Evolutionary conservation across 495 filamentous ascomycete genomes (phyloP).

Genomic region (Penicillium taxi): DNA sequence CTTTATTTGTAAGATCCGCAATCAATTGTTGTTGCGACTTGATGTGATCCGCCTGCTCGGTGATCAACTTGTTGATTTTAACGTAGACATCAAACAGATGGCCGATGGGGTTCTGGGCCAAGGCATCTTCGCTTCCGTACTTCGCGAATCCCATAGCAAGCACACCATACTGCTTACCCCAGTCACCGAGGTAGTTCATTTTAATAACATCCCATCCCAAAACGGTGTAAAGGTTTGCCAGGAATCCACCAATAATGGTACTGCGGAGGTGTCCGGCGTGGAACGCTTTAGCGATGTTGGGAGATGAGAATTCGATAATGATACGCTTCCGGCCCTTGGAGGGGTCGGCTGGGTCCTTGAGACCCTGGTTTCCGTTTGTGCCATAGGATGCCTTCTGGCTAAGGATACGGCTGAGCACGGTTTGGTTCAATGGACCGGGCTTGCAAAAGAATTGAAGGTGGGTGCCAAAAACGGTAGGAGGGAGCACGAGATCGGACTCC

Average conservation of each 20-base stretch:
- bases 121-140: slow-evolving; percentile 55
- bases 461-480: slow-evolving; percentile 52
- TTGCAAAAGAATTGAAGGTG: slow-evolving; percentile 83
- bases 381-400: slow-evolving; percentile 56
- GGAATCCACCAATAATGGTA: slow-evolving; percentile 68
- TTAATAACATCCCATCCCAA: slow-evolving; percentile 64
- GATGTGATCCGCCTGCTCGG: slow-evolving; percentile 46
- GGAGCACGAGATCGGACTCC: slow-evolving; percentile 64
- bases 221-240: slow-evolving; percentile 60
- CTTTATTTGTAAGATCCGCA: slow-evolving; percentile 45
- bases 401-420: slow-evolving; percentile 58
- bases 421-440: slow-evolving; percentile 45
- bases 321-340: slow-evolving; percentile 64
- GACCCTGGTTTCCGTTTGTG: slow-evolving; percentile 54
- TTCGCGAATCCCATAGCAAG: slow-evolving; percentile 59
- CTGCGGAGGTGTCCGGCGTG: slow-evolving; percentile 64
- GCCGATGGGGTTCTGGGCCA: slow-evolving; percentile 55
- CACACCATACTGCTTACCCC: slow-evolving; percentile 69
- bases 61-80: slow-evolving; percentile 50
- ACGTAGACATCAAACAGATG: slow-evolving; percentile 66
- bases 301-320: slow-evolving; percentile 66
- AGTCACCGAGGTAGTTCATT: slow-evolving; percentile 73
- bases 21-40: slow-evolving; percentile 49
- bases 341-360: slow-evolving; percentile 60
- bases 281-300: slow-evolving; percentile 72